These are phyloP conservation scores for Sporothrix pseudoabietina DNA, from an alignment of 2,329 filamentous ascomycete genomes.

Conservation along the genomic window DNA sequence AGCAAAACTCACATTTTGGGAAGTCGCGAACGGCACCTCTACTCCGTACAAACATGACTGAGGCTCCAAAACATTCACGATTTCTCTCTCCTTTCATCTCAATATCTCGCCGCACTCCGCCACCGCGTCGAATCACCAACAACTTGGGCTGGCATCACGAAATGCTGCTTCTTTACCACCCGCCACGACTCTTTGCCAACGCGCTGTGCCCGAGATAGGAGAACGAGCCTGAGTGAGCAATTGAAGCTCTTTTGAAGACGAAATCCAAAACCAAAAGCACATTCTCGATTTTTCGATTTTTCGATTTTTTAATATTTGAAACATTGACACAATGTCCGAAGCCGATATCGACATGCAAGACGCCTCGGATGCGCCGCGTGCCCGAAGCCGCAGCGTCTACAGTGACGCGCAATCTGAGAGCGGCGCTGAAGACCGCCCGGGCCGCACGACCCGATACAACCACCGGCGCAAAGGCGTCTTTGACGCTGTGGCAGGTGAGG, in stretches of 20 bases:
- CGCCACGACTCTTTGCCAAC: slow-evolving; percentile 19
- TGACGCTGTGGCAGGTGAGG: slow-evolving; percentile 70
- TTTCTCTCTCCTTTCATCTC: background rate
- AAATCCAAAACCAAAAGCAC: no score
- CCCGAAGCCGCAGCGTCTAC: background rate
- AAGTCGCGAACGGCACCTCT: background rate
- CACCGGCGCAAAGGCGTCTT: slow-evolving; percentile 60
- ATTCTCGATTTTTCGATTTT: no score
- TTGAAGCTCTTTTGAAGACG: background rate
- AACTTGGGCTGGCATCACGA: slow-evolving; percentile 3
- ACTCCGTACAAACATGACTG: background rate
- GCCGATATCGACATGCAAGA: slow-evolving; percentile 1
- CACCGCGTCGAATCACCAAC: background rate
- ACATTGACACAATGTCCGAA: background rate
- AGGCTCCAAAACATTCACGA: background rate
- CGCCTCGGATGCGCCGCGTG: background rate
- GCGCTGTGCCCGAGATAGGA: slow-evolving; percentile 26
- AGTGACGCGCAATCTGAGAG: slow-evolving; percentile 9
- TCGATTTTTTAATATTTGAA: background rate
- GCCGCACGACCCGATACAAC: background rate
- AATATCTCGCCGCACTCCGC: background rate
- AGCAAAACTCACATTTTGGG: background rate
- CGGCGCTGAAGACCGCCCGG: background rate
- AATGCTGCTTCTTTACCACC: slow-evolving; percentile 14
- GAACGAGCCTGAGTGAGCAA: background rate